Base-by-base conservation (phyloP, 1,139 yeast genomes). In the Wickerhamomyces sp. region DNA sequence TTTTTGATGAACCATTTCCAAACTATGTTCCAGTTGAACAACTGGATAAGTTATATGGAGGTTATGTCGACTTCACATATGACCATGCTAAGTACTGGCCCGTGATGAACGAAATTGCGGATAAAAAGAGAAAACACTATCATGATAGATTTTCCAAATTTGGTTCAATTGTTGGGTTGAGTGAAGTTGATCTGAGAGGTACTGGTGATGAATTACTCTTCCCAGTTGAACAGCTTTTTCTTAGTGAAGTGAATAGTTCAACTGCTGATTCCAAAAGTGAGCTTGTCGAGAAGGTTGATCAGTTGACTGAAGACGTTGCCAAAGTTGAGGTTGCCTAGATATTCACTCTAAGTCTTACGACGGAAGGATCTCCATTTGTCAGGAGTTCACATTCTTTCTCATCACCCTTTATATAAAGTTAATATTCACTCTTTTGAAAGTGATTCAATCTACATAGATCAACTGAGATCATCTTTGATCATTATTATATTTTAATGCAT, bases 1-100 rank as follows among this genome's bases (percentile, higher is more conserved):
- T 89, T 5, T 91, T 83, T 62, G 95, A 88, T 62, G 89, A 90
- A 59, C 96, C 96, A 6, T 88, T 90, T 66, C 78, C 80, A 39
- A 73, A 87, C 34, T 91, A 83, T 59, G 95, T 90, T 4, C 95
- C 95, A 3, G 67, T 67, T 39, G 83, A 81, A 49, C 96, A 90
- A 64, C 73, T 93, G 49, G 97, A 90, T 60, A 74, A 78, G 58
- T 85, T 84, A 39, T 91, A 88, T 60, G 93, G 91, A 41, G 99
- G 99, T 11, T 65, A 71, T 29, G 80, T 89, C 37, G 88, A 87
- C 55, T 93, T 93, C 63, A 89, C 80, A 44, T 93, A 93, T 61
- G 72, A 74, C 43, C 98, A 91, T 58, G 79, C 76, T 14, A 68
- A 74, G 34, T 93, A 90, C 66, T 93, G 98, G 98, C 81, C 81